phyloP scores from a whole-genome alignment of 306 rosid genomes.

The Fragaria nilgerrensis region DNA sequence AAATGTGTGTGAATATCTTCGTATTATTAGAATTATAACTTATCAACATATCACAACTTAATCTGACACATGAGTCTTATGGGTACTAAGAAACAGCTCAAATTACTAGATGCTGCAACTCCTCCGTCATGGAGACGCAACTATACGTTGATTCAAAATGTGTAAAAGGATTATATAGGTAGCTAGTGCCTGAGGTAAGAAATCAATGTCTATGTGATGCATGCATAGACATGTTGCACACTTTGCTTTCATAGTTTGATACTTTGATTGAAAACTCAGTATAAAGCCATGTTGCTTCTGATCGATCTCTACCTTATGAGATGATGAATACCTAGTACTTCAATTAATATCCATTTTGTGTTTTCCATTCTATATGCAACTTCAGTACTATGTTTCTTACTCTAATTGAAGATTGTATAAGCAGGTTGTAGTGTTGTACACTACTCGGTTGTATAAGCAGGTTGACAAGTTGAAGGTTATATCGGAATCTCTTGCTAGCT shows the following conservation, averaged over 20 bases:
- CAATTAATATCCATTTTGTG: background rate
- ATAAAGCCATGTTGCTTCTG: background rate
- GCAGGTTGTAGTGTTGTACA: background rate
- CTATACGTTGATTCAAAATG: background rate
- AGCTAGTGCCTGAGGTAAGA: background rate
- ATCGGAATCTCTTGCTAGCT: slow-evolving; percentile 87
- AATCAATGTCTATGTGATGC: background rate
- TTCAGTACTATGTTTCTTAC: background rate
- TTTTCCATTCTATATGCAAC: background rate
- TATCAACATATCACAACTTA: no score
- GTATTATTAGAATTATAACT: no score
- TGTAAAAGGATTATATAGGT: background rate
- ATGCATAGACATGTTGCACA: background rate
- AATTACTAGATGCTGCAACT: no score
- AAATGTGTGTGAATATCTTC: no score
- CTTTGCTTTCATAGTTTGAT: background rate
- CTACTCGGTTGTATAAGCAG: slow-evolving; percentile 41
- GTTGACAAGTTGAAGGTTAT: slow-evolving; percentile 93
- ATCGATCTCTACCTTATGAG: background rate
- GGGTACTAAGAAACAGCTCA: no score
- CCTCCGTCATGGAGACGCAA: background rate
- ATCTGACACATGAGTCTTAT: no score
- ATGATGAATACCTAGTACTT: background rate
- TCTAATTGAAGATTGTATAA: no score
- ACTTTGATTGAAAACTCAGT: background rate